These are phyloP conservation scores for Zymoseptoria ardabiliae DNA, from an alignment of 2,329 filamentous ascomycete species.

Conservation along the genomic window DNA sequence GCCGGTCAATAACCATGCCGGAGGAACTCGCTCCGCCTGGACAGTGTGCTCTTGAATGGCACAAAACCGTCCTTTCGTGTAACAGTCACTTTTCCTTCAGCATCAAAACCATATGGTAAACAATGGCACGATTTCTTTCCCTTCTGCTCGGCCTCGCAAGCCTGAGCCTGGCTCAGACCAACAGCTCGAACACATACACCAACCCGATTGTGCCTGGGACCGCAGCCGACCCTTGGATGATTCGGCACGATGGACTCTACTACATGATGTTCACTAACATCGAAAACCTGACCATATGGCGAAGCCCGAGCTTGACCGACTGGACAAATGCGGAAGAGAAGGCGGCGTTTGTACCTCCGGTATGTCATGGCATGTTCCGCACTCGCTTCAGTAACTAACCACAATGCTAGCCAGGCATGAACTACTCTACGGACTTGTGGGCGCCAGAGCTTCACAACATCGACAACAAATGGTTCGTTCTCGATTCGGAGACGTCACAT, in stretches of 20 bases:
- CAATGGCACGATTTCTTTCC: neutral
- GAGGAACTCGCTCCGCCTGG: neutral
- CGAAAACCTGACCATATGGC: conserved; percentile 37
- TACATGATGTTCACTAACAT: conserved; percentile 41
- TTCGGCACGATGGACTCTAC: conserved; percentile 36
- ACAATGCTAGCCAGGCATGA: conserved; percentile 25
- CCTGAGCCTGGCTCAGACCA: conserved; percentile 10
- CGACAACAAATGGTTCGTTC: conserved; percentile 39
- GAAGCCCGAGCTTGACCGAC: conserved; percentile 36
- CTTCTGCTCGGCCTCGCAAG: conserved; percentile 6
- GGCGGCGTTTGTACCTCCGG: conserved; percentile 36
- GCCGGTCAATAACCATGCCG: neutral
- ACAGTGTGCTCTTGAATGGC: neutral
- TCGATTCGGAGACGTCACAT: neutral
- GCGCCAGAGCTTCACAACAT: conserved; percentile 46
- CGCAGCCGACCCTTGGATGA: conserved; percentile 43
- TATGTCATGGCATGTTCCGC: neutral
- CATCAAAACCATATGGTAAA: neutral
- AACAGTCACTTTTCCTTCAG: neutral
- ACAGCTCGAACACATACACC: conserved; percentile 32
- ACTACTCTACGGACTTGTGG: conserved; percentile 45
- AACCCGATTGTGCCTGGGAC: conserved; percentile 38
- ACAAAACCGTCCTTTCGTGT: neutral
- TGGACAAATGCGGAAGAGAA: conserved; percentile 40
- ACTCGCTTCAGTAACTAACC: conserved; percentile 1